Conservation (phyloP, 2,329 filamentous ascomycete species). For the Fusarium staphyleae region DNA sequence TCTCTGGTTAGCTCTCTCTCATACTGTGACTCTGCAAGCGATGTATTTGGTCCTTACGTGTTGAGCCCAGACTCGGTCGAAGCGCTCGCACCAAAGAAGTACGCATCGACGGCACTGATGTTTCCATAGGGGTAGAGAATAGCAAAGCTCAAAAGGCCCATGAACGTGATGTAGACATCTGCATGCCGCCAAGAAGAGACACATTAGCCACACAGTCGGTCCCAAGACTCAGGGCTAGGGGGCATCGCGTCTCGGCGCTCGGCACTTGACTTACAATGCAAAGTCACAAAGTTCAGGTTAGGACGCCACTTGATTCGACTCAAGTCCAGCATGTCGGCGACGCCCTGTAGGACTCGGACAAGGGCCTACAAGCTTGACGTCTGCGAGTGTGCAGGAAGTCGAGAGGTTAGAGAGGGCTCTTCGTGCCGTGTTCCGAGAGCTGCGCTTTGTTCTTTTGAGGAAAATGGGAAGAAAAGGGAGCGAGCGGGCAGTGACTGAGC, state of each 20-base stretch:
- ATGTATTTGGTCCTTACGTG: slow-evolving; percentile 46
- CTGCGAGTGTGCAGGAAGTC: background rate
- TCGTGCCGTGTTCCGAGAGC: slow-evolving; percentile 23
- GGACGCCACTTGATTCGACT: slow-evolving; percentile 35
- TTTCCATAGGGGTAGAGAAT: slow-evolving; percentile 37
- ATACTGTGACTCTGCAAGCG: background rate
- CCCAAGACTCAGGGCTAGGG: background rate
- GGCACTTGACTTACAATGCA: slow-evolving; percentile 41
- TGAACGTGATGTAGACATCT: slow-evolving; percentile 39
- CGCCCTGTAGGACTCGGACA: background rate
- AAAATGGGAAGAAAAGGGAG: slow-evolving; percentile 1
- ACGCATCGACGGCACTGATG: slow-evolving; percentile 52
- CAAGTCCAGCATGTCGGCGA: slow-evolving; percentile 6
- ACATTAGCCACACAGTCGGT: slow-evolving; percentile 17
- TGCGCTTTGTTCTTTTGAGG: slow-evolving; percentile 12
- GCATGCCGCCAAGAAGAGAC: background rate
- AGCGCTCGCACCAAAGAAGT: slow-evolving; percentile 58
- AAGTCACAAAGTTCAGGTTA: slow-evolving; percentile 38
- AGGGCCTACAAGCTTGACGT: slow-evolving; percentile 10
- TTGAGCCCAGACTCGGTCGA: slow-evolving; percentile 60
- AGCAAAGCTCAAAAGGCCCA: slow-evolving; percentile 34
- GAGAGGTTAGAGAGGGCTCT: background rate
- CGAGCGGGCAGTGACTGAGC: slow-evolving; percentile 20
- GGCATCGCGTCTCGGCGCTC: background rate
- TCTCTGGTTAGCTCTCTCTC: slow-evolving; percentile 12